phyloP scores from a whole-genome alignment of 257 asterid genomes.

The Paulownia fortunei region DNA sequence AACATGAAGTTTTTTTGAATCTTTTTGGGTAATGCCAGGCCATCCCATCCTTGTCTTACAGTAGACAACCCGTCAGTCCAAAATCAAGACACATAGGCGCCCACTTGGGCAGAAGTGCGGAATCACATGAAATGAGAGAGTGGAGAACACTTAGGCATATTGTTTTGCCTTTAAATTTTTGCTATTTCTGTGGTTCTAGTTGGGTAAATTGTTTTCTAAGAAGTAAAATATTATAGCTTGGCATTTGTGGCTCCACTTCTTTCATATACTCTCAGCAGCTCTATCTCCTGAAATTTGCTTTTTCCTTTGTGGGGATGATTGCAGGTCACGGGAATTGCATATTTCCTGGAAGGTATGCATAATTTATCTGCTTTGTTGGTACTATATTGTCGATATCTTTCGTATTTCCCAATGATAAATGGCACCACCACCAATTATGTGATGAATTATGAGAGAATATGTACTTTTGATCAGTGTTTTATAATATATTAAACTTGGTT shows the following conservation, averaged over 20 bases:
- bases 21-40: conserved; percentile 2
- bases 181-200: conserved; percentile 4
- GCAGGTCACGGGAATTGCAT: conserved; percentile 95
- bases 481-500: not conserved
- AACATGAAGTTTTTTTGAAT: conserved; percentile 22
- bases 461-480: not conserved
- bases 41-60: conserved; percentile 36
- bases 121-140: conserved; percentile 23
- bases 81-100: conserved; percentile 16
- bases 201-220: conserved; percentile 15
- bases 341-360: conserved; percentile 96
- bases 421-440: conserved; percentile 1
- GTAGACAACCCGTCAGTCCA: conserved; percentile 19
- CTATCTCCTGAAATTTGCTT: conserved; percentile 40
- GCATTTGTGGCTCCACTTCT: conserved; percentile 28
- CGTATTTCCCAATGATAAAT: conserved; percentile 37
- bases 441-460: conserved; percentile 1
- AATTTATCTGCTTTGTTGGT: conserved; percentile 31
- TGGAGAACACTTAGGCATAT: conserved; percentile 3
- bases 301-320: conserved; percentile 45
- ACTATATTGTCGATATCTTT: conserved; percentile 42
- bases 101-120: conserved; percentile 23
- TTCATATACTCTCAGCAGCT: not conserved
- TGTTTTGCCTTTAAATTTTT: not conserved
- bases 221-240: conserved; percentile 3